A percentile compares a stretch with the other conserved stretches of the same genome.
phyloP scores from a whole-genome alignment of 1,284 basidiomycete genomes.

The Trametes versicolor region DNA sequence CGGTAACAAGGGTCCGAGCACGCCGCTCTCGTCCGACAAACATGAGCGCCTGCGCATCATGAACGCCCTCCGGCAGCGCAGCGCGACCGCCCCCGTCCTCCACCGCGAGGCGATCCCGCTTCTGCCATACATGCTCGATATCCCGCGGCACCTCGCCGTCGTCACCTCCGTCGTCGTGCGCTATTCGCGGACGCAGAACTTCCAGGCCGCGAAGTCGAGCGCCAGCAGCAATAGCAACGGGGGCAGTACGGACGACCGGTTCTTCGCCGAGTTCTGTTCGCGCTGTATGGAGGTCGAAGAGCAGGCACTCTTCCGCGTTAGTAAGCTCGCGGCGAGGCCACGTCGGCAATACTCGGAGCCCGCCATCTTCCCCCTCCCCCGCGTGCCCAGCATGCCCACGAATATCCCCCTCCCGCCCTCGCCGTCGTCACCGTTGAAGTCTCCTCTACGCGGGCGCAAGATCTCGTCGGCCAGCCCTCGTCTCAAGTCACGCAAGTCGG shows the following conservation, averaged over 20 bases:
- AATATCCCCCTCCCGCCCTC: conserved; percentile 33
- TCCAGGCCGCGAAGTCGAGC: conserved; percentile 36
- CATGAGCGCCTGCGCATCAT: conserved; percentile 64
- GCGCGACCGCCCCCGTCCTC: conserved; percentile 60
- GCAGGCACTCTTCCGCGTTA: conserved; percentile 69
- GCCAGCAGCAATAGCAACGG: not conserved
- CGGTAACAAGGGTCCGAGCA: conserved; percentile 44
- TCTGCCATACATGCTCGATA: conserved; percentile 74
- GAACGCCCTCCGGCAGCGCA: conserved; percentile 64
- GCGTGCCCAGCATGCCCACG: conserved; percentile 10
- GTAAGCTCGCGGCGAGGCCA: conserved; percentile 55
- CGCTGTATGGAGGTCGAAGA: conserved; percentile 80
- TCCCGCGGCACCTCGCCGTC: conserved; percentile 76
- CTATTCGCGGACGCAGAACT: conserved; percentile 45
- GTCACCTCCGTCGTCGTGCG: conserved; percentile 79
- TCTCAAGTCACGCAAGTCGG: conserved; percentile 38
- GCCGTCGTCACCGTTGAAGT: conserved; percentile 32
- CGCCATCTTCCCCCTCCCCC: conserved; percentile 29
- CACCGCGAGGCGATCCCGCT: conserved; percentile 75
- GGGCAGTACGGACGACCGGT: conserved; percentile 27
- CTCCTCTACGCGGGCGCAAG: conserved; percentile 33
- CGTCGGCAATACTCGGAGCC: conserved; percentile 35
- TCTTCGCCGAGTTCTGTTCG: conserved; percentile 41
- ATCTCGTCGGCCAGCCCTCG: conserved; percentile 30
- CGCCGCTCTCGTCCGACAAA: conserved; percentile 49